Conservation (phyloP, 306 rosid genomes). For the Abrus pulchellus region DNA sequence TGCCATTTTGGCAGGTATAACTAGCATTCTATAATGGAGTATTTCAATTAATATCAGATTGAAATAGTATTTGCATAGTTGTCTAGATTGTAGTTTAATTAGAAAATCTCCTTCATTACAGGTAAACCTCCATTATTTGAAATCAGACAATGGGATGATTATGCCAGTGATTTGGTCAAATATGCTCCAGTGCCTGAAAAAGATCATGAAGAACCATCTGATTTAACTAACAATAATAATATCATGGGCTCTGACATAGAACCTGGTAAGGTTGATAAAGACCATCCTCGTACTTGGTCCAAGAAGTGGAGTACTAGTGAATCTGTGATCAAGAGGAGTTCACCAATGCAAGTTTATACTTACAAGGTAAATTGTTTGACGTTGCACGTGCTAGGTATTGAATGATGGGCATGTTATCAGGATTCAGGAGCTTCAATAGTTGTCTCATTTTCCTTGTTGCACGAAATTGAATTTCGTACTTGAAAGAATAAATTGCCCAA, state of each 20-base stretch:
- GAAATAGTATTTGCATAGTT: conserved; percentile 22
- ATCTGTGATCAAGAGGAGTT: conserved; percentile 64
- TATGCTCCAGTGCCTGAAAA: conserved; percentile 60
- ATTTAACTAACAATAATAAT: conserved; percentile 46
- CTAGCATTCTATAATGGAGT: conserved; percentile 28
- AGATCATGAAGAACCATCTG: conserved; percentile 47
- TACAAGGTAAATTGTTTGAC: conserved; percentile 70
- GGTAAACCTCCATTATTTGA: conserved; percentile 91
- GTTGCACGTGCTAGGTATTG: conserved; percentile 29
- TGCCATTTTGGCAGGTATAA: conserved; percentile 89
- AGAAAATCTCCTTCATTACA: conserved; percentile 38
- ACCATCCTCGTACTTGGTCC: conserved; percentile 56
- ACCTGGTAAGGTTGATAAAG: conserved; percentile 60
- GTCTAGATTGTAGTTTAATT: conserved; percentile 38
- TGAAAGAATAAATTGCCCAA: conserved; percentile 21
- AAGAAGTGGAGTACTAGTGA: conserved; percentile 52
- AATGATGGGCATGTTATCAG: conserved; percentile 24
- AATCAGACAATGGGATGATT: conserved; percentile 74
- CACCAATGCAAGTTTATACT: conserved; percentile 80
- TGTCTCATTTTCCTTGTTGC: conserved; percentile 30
- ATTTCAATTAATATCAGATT: conserved; percentile 29
- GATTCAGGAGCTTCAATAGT: conserved; percentile 32
- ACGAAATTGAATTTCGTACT: conserved; percentile 37
- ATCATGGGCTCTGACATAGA: conserved; percentile 54
- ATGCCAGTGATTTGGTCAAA: conserved; percentile 57